phyloP scores from a whole-genome alignment of 371 early-diverging fungal genomes.

The Mucor lusitanicus region DNA sequence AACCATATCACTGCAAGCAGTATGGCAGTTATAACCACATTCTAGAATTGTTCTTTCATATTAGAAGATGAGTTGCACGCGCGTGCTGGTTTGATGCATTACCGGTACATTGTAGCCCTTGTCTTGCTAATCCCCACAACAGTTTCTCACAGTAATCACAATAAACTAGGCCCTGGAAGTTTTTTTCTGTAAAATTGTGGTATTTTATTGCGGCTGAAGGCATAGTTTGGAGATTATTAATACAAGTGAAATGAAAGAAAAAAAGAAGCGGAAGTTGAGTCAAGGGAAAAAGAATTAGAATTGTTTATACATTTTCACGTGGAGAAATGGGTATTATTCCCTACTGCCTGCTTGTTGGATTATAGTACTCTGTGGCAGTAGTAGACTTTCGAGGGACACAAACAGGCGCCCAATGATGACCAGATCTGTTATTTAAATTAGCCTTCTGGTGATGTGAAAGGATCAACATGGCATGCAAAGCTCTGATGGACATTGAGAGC shows the following conservation, averaged over 20 bases:
- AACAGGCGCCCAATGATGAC: neutral
- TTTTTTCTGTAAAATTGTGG: conserved; percentile 50
- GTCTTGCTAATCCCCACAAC: conserved; percentile 60
- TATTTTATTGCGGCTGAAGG: conserved; percentile 28
- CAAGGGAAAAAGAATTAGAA: neutral
- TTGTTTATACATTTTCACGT: neutral
- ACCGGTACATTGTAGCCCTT: conserved; percentile 59
- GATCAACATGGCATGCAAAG: neutral
- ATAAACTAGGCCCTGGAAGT: conserved; percentile 57
- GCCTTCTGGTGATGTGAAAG: neutral
- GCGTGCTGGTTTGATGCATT: conserved; percentile 4
- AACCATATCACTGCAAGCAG: conserved; percentile 38
- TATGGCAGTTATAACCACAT: conserved; percentile 44
- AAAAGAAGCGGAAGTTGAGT: neutral
- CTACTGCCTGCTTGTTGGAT: neutral
- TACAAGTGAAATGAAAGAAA: neutral
- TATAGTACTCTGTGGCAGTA: too few species aligned
- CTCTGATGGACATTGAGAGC: too few species aligned
- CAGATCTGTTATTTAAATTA: neutral
- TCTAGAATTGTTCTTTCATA: conserved; percentile 15
- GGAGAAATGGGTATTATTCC: neutral
- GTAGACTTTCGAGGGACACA: neutral
- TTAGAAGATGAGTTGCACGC: neutral
- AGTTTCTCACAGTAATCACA: conserved; percentile 62
- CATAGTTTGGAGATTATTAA: conserved; percentile 9